Base-by-base conservation (phyloP, 345 rosid species). In the Acer campestre region DNA sequence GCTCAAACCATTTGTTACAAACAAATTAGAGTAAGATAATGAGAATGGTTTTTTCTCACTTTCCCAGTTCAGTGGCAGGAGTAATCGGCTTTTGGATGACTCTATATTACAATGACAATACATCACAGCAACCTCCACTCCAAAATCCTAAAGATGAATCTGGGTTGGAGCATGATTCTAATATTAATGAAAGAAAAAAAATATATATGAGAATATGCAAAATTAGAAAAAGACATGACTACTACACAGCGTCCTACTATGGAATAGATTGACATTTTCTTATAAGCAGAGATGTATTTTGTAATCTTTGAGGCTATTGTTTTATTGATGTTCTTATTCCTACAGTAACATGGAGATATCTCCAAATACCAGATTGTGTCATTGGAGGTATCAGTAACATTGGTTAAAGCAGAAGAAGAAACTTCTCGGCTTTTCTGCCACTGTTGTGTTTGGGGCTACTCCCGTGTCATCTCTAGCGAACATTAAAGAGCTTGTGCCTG, bases 401-500 rank as follows among this genome's bases (percentile, higher is more conserved):
- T 80, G 84, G 77, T 81, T 85, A 76, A 91, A 94, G 87, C 88
- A 95, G 89, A 90, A 93, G 87, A 90, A 92, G 89, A 90, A 83
- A 74, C 98, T 81, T 80, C 86, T 86, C 0, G 87, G 82, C 80
- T 85, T 73, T 73, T 87, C 85, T 70, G 86, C 85, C 62, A 76
- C 84, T 53, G 66, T 59, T 55, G 82, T 62, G 13, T 82, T 81
- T 0, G 89, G 85, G 65, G 86, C 88, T 73, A 80, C 82, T 8
- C 78, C 91, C 0, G 84, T 74, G 61, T 77, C 80, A 27, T 90
- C 97, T 80, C 91, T 90, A 3, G 81, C 80, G 40, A 86, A 49
- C 97, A 95, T 95, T 67, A 95, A 81, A 9, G 99, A 90, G 53
- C 96, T 91, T 9, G 97, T 93, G 2, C 99, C 98, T 0, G 98